A percentile compares a stretch with the other conserved stretches of the same genome.
Conservation (phyloP, 2,329 filamentous ascomycete genomes). For the Exophiala dermatitidis region DNA sequence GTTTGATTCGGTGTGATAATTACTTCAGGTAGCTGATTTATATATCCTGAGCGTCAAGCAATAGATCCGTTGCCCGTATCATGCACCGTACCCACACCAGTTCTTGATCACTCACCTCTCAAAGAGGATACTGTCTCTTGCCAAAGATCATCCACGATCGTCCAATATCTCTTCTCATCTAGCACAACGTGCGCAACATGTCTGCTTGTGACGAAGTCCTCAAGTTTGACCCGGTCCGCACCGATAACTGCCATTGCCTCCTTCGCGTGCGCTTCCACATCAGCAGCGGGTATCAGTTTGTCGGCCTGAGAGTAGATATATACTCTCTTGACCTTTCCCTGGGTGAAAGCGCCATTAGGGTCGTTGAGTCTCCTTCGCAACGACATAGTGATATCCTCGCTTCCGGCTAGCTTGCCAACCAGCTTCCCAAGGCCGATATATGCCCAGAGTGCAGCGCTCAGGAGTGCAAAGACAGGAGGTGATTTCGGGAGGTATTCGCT, state of each 20-base stretch:
- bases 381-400: slow-evolving; percentile 29
- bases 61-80: too few relatives aligned
- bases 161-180: slow-evolving; percentile 48
- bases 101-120: too few relatives aligned
- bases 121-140: not conserved
- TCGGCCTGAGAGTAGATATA: slow-evolving; percentile 50
- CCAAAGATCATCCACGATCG: slow-evolving; percentile 44
- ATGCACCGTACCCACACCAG: too few relatives aligned
- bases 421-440: slow-evolving; percentile 38
- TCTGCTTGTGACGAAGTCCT: slow-evolving; percentile 42
- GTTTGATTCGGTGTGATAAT: too few relatives aligned
- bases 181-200: slow-evolving; percentile 48
- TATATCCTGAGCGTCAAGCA: too few relatives aligned
- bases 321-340: slow-evolving; percentile 42
- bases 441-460: slow-evolving; percentile 28
- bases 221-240: slow-evolving; percentile 34
- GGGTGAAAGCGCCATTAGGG: slow-evolving; percentile 34
- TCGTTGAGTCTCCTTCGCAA: slow-evolving; percentile 30
- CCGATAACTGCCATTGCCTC: slow-evolving; percentile 31
- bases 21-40: too few relatives aligned
- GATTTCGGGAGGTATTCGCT: slow-evolving; percentile 17
- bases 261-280: slow-evolving; percentile 45
- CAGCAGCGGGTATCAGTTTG: slow-evolving; percentile 40
- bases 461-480: slow-evolving; percentile 1
- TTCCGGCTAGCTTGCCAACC: slow-evolving; percentile 28